These are phyloP conservation scores for Diaporthe sp. DNA, from an alignment of 2,329 filamentous ascomycete species.

Conservation along the genomic window DNA sequence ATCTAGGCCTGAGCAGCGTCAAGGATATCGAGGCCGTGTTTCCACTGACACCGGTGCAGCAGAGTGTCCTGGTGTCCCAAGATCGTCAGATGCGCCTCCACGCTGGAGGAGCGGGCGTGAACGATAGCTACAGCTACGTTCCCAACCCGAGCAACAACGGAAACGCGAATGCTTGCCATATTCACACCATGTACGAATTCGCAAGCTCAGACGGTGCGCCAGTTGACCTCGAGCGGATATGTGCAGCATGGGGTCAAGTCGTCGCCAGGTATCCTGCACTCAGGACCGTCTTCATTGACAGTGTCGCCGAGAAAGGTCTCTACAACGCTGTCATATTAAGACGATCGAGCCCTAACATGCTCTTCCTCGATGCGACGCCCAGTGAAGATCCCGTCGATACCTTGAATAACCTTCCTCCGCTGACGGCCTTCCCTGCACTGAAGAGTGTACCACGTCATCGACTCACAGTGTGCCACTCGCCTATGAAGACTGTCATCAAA, in stretches of 20 bases:
- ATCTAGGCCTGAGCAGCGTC: slow-evolving; percentile 56
- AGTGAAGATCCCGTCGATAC: slow-evolving; percentile 54
- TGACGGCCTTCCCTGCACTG: slow-evolving; percentile 52
- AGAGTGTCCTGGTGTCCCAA: slow-evolving; percentile 64
- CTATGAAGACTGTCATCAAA: slow-evolving; percentile 60
- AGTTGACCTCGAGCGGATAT: slow-evolving; percentile 60
- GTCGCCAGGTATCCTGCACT: slow-evolving; percentile 60
- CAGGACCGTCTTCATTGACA: slow-evolving; percentile 66
- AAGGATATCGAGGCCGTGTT: slow-evolving; percentile 64
- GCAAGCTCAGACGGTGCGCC: slow-evolving; percentile 52
- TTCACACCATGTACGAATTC: slow-evolving; percentile 64
- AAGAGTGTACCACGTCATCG: slow-evolving; percentile 60
- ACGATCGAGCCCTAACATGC: slow-evolving; percentile 63
- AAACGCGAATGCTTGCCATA: slow-evolving; percentile 57
- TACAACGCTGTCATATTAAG: slow-evolving; percentile 65
- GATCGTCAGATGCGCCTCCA: slow-evolving; percentile 45
- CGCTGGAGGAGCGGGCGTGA: slow-evolving; percentile 15
- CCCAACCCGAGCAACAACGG: slow-evolving; percentile 27
- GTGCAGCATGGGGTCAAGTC: slow-evolving; percentile 64
- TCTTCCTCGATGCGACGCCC: slow-evolving; percentile 64
- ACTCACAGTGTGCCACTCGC: slow-evolving; percentile 63
- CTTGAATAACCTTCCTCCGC: slow-evolving; percentile 58
- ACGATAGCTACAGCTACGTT: slow-evolving; percentile 25
- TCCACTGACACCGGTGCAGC: slow-evolving; percentile 62
- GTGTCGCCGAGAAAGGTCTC: slow-evolving; percentile 61